A percentile compares a stretch with the other conserved stretches of the same genome.
Evolutionary conservation across 2,329 filamentous ascomycete species (phyloP).

Genomic region (Cephalotrichum gorgonifer): DNA sequence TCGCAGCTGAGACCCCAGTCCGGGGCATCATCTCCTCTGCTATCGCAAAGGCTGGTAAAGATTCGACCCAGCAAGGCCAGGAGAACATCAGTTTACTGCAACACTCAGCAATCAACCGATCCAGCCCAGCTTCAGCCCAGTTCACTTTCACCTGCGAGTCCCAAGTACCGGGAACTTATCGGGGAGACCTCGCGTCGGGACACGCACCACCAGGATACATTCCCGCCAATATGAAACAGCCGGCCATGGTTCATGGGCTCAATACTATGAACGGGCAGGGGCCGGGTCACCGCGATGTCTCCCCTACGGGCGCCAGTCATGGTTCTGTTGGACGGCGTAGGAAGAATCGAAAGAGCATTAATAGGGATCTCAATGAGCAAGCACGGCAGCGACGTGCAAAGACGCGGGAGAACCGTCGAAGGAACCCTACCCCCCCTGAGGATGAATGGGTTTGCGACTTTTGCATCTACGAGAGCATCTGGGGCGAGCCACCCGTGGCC

Average conservation of each 20-base stretch:
- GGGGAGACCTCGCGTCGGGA: neutral
- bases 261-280: neutral
- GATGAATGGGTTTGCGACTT: slow-evolving; percentile 96
- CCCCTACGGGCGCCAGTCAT: slow-evolving; percentile 13
- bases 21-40: slow-evolving; percentile 81
- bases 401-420: slow-evolving; percentile 66
- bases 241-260: neutral
- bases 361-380: slow-evolving; percentile 63
- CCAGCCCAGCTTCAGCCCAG: slow-evolving; percentile 65
- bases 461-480: slow-evolving; percentile 95
- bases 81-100: slow-evolving; percentile 73
- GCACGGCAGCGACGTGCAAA: slow-evolving; percentile 68
- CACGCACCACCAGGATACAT: slow-evolving; percentile 3
- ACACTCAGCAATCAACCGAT: slow-evolving; percentile 44
- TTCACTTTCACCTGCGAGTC: slow-evolving; percentile 97
- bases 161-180: slow-evolving; percentile 60
- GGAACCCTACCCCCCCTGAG: slow-evolving; percentile 57
- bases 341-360: slow-evolving; percentile 55
- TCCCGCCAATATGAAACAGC: neutral
- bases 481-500: slow-evolving; percentile 74
- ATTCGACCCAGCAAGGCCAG: slow-evolving; percentile 53
- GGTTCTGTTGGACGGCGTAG: slow-evolving; percentile 28
- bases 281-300: slow-evolving; percentile 16
- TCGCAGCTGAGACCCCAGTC: slow-evolving; percentile 30
- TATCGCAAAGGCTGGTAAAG: slow-evolving; percentile 76